A percentile compares a stretch with the other conserved stretches of the same genome.
Conservation (phyloP, 768 basidiomycete species). For the Agrocybe praecox region DNA sequence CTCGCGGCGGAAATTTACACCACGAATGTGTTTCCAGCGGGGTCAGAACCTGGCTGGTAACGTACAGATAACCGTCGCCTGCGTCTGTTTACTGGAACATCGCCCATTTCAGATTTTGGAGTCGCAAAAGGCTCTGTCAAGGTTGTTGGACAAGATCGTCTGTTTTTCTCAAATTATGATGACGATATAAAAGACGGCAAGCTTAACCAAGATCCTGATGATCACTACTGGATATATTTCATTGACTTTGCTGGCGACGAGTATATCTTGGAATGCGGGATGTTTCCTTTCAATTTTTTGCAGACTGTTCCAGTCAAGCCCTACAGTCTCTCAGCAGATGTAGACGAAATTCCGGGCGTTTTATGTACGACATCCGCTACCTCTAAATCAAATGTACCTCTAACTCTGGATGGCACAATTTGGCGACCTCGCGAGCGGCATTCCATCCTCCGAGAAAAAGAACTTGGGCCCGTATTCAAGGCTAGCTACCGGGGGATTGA, state of each 20-base stretch:
- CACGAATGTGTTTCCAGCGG: constrained; percentile 18
- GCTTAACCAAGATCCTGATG: constrained; percentile 42
- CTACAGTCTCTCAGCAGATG: neutral
- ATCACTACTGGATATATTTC: constrained; percentile 56
- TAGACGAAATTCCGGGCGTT: constrained; percentile 9
- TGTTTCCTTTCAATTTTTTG: constrained; percentile 45
- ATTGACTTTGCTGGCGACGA: constrained; percentile 42
- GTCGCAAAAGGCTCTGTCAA: constrained; percentile 35
- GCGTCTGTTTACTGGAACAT: constrained; percentile 35
- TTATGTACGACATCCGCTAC: constrained; percentile 7
- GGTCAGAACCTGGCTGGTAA: too few species aligned
- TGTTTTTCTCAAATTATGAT: constrained; percentile 33
- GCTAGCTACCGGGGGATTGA: neutral
- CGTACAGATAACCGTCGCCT: constrained; percentile 24
- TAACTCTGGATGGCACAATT: constrained; percentile 19
- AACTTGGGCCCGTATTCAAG: constrained; percentile 18
- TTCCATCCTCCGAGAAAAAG: constrained; percentile 10
- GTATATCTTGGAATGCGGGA: constrained; percentile 39
- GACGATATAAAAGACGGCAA: constrained; percentile 18
- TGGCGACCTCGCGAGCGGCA: constrained; percentile 9
- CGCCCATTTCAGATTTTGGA: constrained; percentile 49
- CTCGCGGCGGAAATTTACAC: constrained; percentile 42
- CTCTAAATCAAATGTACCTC: constrained; percentile 18
- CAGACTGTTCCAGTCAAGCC: constrained; percentile 8
- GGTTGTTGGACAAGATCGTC: constrained; percentile 35